These are phyloP conservation scores for Parathielavia hyrcaniae DNA, from an alignment of 495 filamentous ascomycete genomes.

Conservation along the genomic window DNA sequence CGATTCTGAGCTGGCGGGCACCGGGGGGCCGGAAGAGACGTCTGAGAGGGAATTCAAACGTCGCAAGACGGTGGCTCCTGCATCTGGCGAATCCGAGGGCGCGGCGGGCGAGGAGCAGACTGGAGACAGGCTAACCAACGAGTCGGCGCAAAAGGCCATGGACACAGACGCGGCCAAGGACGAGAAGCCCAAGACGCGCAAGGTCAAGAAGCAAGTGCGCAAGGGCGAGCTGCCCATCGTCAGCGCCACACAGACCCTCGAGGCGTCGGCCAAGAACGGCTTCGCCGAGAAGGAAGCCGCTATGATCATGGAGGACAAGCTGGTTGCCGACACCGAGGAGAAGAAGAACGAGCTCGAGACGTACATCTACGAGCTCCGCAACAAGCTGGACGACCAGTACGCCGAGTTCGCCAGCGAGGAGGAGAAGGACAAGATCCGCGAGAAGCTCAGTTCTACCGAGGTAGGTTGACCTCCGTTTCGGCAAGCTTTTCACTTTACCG, in stretches of 20 bases:
- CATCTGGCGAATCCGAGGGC: slow-evolving; percentile 14
- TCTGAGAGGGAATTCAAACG: slow-evolving; percentile 24
- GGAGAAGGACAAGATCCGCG: slow-evolving; percentile 78
- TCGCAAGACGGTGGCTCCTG: slow-evolving; percentile 27
- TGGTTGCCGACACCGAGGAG: slow-evolving; percentile 96
- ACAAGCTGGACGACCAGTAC: slow-evolving; percentile 89
- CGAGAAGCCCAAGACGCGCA: slow-evolving; percentile 87
- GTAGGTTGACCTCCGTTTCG: slow-evolving; percentile 46
- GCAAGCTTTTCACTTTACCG: neutral
- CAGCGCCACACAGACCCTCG: slow-evolving; percentile 71
- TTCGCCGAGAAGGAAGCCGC: slow-evolving; percentile 71
- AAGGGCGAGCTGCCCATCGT: slow-evolving; percentile 93
- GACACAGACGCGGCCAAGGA: slow-evolving; percentile 66
- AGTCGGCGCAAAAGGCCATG: slow-evolving; percentile 63
- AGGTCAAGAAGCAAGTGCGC: slow-evolving; percentile 99
- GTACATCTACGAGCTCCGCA: slow-evolving; percentile 90
- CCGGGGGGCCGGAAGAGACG: slow-evolving; percentile 10
- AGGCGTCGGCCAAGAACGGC: slow-evolving; percentile 57
- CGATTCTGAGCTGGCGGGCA: neutral
- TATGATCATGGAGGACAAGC: slow-evolving; percentile 98
- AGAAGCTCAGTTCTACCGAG: slow-evolving; percentile 75
- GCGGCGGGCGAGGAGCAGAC: slow-evolving; percentile 1
- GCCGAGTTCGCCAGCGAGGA: slow-evolving; percentile 82
- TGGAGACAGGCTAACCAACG: slow-evolving; percentile 21
- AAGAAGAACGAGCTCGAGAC: slow-evolving; percentile 99